Conservation (phyloP, 371 early-diverging fungal species). For the Amoeboaphelidium protococcarum region DNA sequence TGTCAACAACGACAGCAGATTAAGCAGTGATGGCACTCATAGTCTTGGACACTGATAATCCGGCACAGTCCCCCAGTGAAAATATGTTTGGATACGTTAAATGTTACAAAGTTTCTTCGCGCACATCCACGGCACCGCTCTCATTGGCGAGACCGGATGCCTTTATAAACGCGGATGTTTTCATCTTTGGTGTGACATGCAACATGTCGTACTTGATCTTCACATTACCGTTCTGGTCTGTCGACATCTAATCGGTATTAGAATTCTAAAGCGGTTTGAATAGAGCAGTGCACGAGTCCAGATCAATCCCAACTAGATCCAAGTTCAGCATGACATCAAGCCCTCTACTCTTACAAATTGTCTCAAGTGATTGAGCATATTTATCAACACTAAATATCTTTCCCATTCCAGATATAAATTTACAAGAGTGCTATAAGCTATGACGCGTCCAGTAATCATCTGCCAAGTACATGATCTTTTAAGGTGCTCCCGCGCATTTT, state of each 20-base stretch:
- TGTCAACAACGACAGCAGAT: conserved; percentile 40
- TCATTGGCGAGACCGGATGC: conserved; percentile 32
- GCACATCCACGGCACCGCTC: conserved; percentile 56
- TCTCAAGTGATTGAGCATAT: conserved; percentile 38
- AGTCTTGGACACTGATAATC: conserved; percentile 67
- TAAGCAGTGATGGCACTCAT: conserved; percentile 64
- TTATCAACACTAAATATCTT: conserved; percentile 72
- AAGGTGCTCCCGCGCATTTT: conserved; percentile 70
- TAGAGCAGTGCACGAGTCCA: conserved; percentile 31
- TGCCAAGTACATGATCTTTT: conserved; percentile 66
- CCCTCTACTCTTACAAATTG: conserved; percentile 33
- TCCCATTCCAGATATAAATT: conserved; percentile 41
- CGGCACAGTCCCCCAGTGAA: conserved; percentile 52
- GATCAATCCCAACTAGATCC: conserved; percentile 38
- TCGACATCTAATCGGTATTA: conserved; percentile 21
- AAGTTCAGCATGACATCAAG: conserved; percentile 36
- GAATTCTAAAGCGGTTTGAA: conserved; percentile 28
- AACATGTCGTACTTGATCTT: conserved; percentile 43
- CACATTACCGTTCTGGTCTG: conserved; percentile 22
- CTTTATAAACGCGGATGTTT: conserved; percentile 45
- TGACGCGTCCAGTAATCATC: conserved; percentile 45
- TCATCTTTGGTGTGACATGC: conserved; percentile 69
- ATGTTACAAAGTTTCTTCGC: conserved; percentile 49
- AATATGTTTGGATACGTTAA: conserved; percentile 47
- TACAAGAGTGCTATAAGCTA: conserved; percentile 27